A percentile compares a stretch with the other conserved stretches of the same genome.
phyloP scores from a whole-genome alignment of 1,284 basidiomycete species.

The Cystobasidium slooffiae region DNA sequence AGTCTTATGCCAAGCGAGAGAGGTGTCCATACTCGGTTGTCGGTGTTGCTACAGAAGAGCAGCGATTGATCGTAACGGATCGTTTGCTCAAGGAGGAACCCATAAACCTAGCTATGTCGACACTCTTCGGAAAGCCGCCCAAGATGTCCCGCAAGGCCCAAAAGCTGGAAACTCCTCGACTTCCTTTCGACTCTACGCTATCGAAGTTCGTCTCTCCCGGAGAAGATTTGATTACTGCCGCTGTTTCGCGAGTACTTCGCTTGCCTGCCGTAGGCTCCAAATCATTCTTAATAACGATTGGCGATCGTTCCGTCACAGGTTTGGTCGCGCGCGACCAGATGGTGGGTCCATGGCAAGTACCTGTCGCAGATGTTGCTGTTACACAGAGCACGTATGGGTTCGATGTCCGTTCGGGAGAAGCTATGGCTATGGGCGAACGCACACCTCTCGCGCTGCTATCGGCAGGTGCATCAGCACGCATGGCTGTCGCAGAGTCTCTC shows the following conservation, averaged over 20 bases:
- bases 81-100: constrained; percentile 77
- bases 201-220: constrained; percentile 62
- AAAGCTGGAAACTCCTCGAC: constrained; percentile 63
- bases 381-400: constrained; percentile 95
- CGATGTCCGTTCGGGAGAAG: constrained; percentile 77
- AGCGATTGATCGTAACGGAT: constrained; percentile 87
- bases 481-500: constrained; percentile 93
- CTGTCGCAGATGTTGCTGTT: constrained; percentile 95
- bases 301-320: constrained; percentile 91
- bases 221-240: constrained; percentile 57
- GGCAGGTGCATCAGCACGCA: constrained; percentile 86
- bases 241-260: constrained; percentile 79
- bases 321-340: constrained; percentile 96
- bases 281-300: constrained; percentile 97
- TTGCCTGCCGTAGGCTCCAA: constrained; percentile 94
- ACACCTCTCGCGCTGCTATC: constrained; percentile 87
- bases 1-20: constrained; percentile 80
- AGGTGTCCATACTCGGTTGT: constrained; percentile 92
- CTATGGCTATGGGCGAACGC: constrained; percentile 97
- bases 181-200: constrained; percentile 75
- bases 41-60: constrained; percentile 78
- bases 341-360: constrained; percentile 98
- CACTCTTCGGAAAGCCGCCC: constrained; percentile 94
- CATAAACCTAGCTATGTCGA: constrained; percentile 90
- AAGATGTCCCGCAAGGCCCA: constrained; percentile 80